Percentiles rank a stretch among this genome's conserved stretches.
Evolutionary conservation across 495 filamentous ascomycete genomes (phyloP).

Genomic region (Aspergillus leporis): DNA sequence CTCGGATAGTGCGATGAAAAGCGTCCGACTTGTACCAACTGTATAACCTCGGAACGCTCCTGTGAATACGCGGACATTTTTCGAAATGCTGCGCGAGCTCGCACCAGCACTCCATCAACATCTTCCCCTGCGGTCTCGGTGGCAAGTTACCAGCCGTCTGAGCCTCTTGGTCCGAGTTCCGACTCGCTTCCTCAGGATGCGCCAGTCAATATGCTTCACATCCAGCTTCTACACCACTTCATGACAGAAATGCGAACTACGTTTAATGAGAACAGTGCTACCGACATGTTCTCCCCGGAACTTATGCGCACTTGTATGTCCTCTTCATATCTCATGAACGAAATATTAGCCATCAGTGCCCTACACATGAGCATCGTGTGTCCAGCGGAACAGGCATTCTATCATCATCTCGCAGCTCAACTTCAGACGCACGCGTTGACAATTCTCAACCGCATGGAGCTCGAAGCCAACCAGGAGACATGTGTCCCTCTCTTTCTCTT

Average conservation of each 20-base stretch:
- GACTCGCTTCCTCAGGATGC: conserved; percentile 8
- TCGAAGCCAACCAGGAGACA: conserved; percentile 30
- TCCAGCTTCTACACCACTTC: conserved; percentile 33
- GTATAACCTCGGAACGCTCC: conserved; percentile 28
- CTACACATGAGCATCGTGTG: conserved; percentile 39
- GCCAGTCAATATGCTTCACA: conserved; percentile 36
- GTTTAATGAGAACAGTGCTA: neutral
- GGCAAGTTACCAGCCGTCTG: conserved; percentile 7
- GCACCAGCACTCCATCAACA: conserved; percentile 5
- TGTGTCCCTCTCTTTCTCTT: conserved; percentile 51
- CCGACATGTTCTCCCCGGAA: conserved; percentile 9
- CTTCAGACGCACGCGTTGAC: conserved; percentile 49
- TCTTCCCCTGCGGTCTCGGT: conserved; percentile 15
- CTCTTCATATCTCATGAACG: conserved; percentile 44
- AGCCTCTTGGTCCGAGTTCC: neutral
- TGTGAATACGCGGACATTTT: conserved; percentile 23
- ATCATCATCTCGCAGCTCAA: conserved; percentile 46
- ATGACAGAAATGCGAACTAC: conserved; percentile 12
- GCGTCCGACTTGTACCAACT: conserved; percentile 37
- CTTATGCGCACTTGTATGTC: conserved; percentile 18
- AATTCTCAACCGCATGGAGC: conserved; percentile 37
- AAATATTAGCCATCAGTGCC: conserved; percentile 44
- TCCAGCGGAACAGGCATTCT: conserved; percentile 32
- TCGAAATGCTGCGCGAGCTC: neutral
- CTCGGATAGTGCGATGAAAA: conserved; percentile 36